These are phyloP conservation scores for Fusarium sp. DNA, from an alignment of 2,329 filamentous ascomycete species.

Conservation along the genomic window DNA sequence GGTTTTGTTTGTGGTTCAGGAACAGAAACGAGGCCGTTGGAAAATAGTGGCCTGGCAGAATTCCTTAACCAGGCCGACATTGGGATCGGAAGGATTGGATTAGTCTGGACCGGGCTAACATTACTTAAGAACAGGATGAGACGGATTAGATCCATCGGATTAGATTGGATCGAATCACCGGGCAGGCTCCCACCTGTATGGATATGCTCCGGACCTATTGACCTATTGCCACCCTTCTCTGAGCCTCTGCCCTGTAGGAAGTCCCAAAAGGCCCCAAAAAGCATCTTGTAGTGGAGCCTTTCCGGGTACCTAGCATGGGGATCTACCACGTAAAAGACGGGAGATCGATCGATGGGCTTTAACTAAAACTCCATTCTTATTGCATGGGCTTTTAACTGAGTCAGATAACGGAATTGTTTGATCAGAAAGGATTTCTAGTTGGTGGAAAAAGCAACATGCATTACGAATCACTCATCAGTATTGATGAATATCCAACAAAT, in stretches of 20 bases:
- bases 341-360: conserved; percentile 21
- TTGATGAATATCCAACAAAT: neutral
- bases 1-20: neutral
- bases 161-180: neutral
- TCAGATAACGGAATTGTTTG: neutral
- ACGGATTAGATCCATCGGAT: neutral
- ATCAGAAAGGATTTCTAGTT: neutral
- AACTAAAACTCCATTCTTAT: conserved; percentile 6
- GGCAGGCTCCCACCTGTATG: neutral
- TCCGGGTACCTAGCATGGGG: neutral
- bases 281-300: conserved; percentile 8
- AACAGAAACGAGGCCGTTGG: neutral
- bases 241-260: neutral
- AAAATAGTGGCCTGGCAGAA: conserved; percentile 4
- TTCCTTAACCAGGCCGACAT: neutral
- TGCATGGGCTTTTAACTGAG: conserved; percentile 2
- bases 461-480: neutral
- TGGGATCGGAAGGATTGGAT: conserved; percentile 5
- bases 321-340: conserved; percentile 11
- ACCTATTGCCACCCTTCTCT: conserved; percentile 14
- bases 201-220: conserved; percentile 1
- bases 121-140: conserved; percentile 11
- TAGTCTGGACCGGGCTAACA: neutral
- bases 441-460: neutral
- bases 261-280: neutral